Evolutionary conservation across 768 basidiomycete species (phyloP).

Genomic region (Lactarius tabidus): DNA sequence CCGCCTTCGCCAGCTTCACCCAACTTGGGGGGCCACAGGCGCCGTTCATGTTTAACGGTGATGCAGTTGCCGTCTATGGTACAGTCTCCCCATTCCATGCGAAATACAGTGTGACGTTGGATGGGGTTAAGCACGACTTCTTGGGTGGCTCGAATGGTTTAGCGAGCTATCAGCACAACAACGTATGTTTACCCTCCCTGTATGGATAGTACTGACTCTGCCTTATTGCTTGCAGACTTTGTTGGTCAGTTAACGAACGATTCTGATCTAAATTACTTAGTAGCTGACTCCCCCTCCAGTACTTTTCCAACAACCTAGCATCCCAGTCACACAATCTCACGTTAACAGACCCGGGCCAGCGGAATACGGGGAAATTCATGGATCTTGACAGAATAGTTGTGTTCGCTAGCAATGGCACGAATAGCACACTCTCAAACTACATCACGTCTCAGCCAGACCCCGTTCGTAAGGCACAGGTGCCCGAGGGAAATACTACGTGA

Average conservation of each 20-base stretch:
- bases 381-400: constrained; percentile 20
- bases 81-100: constrained; percentile 51
- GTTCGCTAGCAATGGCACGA: not conserved
- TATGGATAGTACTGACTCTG: not conserved
- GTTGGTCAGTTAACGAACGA: constrained; percentile 28
- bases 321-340: constrained; percentile 39
- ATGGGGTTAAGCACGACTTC: constrained; percentile 37
- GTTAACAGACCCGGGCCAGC: constrained; percentile 31
- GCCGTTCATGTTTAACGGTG: constrained; percentile 44
- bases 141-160: constrained; percentile 37
- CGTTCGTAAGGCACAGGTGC: not conserved
- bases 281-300: constrained; percentile 30
- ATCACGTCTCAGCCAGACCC: not conserved
- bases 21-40: constrained; percentile 39
- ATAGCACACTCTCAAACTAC: not conserved
- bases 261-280: not conserved
- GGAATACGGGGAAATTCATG: constrained; percentile 10
- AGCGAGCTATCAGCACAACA: constrained; percentile 33
- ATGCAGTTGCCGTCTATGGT: constrained; percentile 53
- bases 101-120: constrained; percentile 43
- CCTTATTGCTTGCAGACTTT: constrained; percentile 25
- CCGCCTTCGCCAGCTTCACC: constrained; percentile 37
- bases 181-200: constrained; percentile 28
- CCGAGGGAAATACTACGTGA: not conserved
- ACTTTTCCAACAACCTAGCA: constrained; percentile 40